Evolutionary conservation across 768 basidiomycete genomes (phyloP), one percentile per base, ranked within the genome.

Genomic region (Naganishia randhawae): DNA sequence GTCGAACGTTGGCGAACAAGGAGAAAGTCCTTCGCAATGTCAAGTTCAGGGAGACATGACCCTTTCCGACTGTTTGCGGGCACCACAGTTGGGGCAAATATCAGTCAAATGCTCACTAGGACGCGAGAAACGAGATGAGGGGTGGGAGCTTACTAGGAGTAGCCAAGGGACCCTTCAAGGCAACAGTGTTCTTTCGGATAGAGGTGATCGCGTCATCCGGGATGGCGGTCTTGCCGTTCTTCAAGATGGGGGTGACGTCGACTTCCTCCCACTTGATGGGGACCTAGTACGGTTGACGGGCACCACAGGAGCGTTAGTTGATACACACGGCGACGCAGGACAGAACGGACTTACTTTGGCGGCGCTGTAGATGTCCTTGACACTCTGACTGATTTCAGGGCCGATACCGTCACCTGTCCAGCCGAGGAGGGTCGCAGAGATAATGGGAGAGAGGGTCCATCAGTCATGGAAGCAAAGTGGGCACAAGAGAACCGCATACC

Each of bases 221-320:
- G 77, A 99, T 98, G 69, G 91, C 91, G 55, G 93, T 96, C 84
- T 97, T 96, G 57, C 96, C 96, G 68, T 88, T 88, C 81, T 92
- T 92, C 68, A 97, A 83, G 64, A 95, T 86, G 14, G 96, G 96
- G 8, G 91, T 89, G 54, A 99, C 96, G 78, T 89, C 90, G 80
- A 97, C 95, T 82, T 98, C 96, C 81, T 99, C 96, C 96, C 96
- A 99, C 82, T 92, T 85, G 75, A 99, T 96, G 51, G 96, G 96
- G 29, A 96, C 95, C 57, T 61, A 48, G 41, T n/a, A n/a, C n/a
- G n/a, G n/a, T n/a, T n/a, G n/a, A n/a, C n/a, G n/a, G n/a, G 27
- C 8, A 19, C 13, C 19, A 50, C 19, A 9, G 51, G 27, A 53
- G 32, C 51, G 22, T 92, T 95, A 69, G 37, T 19, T 10, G 27